Percentiles rank a stretch among this genome's conserved stretches.
phyloP scores from a whole-genome alignment of 495 filamentous ascomycete species.

The Hypoxylon cercidicola region DNA sequence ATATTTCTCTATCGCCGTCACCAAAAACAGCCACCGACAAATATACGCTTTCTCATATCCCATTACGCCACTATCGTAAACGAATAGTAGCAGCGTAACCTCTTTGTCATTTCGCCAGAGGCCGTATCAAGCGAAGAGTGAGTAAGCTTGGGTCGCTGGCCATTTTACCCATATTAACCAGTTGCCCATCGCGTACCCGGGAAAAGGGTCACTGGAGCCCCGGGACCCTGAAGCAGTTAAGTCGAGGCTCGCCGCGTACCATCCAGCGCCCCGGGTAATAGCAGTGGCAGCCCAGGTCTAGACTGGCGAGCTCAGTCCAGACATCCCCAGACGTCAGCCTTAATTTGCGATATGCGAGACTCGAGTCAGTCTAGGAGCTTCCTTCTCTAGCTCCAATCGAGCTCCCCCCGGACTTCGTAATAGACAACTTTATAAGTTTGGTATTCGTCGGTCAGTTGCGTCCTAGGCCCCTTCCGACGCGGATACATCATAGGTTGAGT shows the following conservation, averaged over 20 bases:
- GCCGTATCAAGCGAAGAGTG: not conserved
- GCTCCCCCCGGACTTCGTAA: conserved; percentile 4
- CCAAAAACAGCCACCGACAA: conserved; percentile 1
- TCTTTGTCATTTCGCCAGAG: conserved; percentile 5
- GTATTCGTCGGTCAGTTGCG: conserved; percentile 4
- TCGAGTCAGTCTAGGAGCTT: conserved; percentile 19
- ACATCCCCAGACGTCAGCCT: conserved; percentile 17
- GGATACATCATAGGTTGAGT: conserved; percentile 11
- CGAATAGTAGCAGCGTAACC: not conserved
- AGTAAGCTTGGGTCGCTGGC: conserved; percentile 3
- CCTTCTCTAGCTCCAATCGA: conserved; percentile 3
- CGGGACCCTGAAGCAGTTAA: conserved; percentile 35
- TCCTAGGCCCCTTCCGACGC: conserved; percentile 27
- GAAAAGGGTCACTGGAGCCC: conserved; percentile 29
- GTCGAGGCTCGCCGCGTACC: conserved; percentile 7
- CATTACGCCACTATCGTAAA: conserved; percentile 15
- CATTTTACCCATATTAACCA: conserved; percentile 43
- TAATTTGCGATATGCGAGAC: conserved; percentile 31
- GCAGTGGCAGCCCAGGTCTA: conserved; percentile 34
- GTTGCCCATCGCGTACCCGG: conserved; percentile 29
- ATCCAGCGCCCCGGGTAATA: conserved; percentile 41
- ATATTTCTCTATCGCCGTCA: conserved; percentile 5
- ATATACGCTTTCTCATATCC: conserved; percentile 20
- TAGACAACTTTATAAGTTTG: conserved; percentile 17
- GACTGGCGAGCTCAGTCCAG: conserved; percentile 44